Evolutionary conservation across 1,284 basidiomycete genomes (phyloP), one percentile per base, ranked within the genome.

Genomic region (Peniophora sp.): DNA sequence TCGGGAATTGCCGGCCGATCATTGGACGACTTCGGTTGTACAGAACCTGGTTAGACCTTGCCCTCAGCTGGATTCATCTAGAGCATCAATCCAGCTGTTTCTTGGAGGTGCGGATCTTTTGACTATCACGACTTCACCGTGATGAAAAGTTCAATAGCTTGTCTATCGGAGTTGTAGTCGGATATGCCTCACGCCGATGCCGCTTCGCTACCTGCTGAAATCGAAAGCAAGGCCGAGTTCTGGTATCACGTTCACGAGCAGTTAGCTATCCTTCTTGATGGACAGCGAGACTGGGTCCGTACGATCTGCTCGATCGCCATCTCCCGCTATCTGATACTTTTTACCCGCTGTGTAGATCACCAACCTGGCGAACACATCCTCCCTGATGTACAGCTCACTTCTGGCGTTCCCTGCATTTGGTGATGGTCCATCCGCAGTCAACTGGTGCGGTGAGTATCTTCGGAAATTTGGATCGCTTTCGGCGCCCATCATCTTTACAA

Each of bases 131-230:
- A 32, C 12, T 6, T 12, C 5, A 12, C 27, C 27, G 27, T 32
- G 27, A 32, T 32, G 6, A 32, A 32, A 32, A 32, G 27, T 32
- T 32, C 27, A 32, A 32, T 32, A 32, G 27, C 12, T 32, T 6
- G 27, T 32, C 12, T 5, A 12, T 32, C 27, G 27, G 27, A 32
- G 27, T 32, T 32, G 27, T 32, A 32, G 27, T 32, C 27, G 27
- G 50, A 49, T 43, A 94, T 93, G 91, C 84, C 85, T 24, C 91
- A 95, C 71, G 90, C 92, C 50, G 91, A 94, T 63, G 75, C 84
- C 14, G 83, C 86, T 3, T 66, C 83, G 19, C 73, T 94, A 6
- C 91, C 91, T 5, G 58, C 71, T 17, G 75, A 73, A 60, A 78
- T 93, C 55, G 71, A 67, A 50, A 80, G 80, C 49, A 93, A 89